Evolutionary conservation across 805 yeast genomes (phyloP).

Genomic region (Kuraishia capsulata): DNA sequence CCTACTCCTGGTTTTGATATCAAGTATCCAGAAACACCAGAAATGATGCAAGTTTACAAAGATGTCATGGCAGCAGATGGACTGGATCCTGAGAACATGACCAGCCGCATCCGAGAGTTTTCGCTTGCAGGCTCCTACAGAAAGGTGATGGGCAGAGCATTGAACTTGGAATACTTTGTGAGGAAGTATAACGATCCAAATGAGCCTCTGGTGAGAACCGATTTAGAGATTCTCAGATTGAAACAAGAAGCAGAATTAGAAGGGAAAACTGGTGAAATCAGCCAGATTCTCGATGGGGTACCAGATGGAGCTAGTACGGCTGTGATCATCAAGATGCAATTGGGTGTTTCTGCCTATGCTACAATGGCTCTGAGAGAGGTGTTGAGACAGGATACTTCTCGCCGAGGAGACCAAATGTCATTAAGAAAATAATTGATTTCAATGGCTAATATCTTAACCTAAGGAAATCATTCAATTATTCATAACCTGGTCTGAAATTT

Average conservation of each 20-base stretch:
- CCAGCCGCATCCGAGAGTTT: constrained; percentile 77
- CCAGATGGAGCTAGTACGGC: constrained; percentile 48
- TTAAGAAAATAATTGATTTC: no score
- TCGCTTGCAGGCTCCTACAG: constrained; percentile 90
- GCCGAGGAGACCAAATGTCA: no score
- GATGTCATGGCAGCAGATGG: constrained; percentile 73
- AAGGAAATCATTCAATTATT: no score
- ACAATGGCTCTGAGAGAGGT: constrained; percentile 95
- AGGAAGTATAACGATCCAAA: constrained; percentile 54
- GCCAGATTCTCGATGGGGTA: constrained; percentile 21
- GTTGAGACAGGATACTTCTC: constrained; percentile 60
- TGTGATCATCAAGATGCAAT: constrained; percentile 62
- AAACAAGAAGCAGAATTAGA: constrained; percentile 10
- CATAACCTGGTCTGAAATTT: no score
- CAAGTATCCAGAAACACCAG: constrained; percentile 66
- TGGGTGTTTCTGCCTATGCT: constrained; percentile 87
- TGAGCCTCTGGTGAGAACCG: constrained; percentile 73
- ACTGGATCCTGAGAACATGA: constrained; percentile 79
- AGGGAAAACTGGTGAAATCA: constrained; percentile 4
- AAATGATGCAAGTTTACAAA: constrained; percentile 51
- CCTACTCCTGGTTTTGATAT: constrained; percentile 98
- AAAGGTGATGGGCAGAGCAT: constrained; percentile 57
- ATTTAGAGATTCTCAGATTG: constrained; percentile 44
- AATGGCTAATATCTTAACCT: no score
- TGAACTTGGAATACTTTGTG: constrained; percentile 48